These are phyloP conservation scores for Aquilaria agallochum DNA, from an alignment of 441 rosid genomes.

Conservation along the genomic window DNA sequence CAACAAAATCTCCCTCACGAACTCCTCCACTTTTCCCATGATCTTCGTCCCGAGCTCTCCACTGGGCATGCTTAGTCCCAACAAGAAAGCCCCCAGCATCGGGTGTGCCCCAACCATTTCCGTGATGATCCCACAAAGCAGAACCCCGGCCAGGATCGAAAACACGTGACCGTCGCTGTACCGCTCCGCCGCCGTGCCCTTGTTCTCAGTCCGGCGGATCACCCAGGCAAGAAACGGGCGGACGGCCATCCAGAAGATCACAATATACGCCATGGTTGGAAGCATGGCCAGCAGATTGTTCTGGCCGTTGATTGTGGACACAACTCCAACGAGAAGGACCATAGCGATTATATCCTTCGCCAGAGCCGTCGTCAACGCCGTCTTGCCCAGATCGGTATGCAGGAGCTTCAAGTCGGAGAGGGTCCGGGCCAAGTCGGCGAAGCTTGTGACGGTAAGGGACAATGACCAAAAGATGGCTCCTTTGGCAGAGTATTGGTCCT, in stretches of 20 bases:
- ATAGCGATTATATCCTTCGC: constrained; percentile 20
- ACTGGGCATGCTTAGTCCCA: constrained; percentile 37
- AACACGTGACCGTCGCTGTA: constrained; percentile 15
- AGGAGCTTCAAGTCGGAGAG: constrained; percentile 31
- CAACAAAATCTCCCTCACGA: constrained; percentile 25
- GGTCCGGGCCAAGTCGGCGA: constrained; percentile 25
- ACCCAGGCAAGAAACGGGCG: constrained; percentile 31
- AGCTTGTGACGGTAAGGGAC: constrained; percentile 26
- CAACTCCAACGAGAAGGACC: constrained; percentile 14
- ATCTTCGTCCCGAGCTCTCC: constrained; percentile 27
- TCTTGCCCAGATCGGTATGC: constrained; percentile 28
- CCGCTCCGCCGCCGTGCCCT: not conserved
- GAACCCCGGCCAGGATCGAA: constrained; percentile 25
- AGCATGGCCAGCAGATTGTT: not conserved
- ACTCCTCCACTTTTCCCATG: constrained; percentile 29
- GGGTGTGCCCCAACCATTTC: constrained; percentile 42
- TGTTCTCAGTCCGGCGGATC: not conserved
- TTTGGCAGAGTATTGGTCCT: not conserved
- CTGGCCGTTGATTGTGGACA: constrained; percentile 10
- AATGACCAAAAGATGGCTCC: constrained; percentile 27
- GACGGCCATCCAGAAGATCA: constrained; percentile 18
- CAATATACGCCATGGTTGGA: constrained; percentile 14
- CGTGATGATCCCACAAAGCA: constrained; percentile 30
- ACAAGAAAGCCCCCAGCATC: constrained; percentile 41
- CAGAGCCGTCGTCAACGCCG: constrained; percentile 19